A percentile compares a stretch with the other conserved stretches of the same genome.
Evolutionary conservation across 2,329 filamentous ascomycete species (phyloP).

Genomic region (Talaromyces funiculosus): DNA sequence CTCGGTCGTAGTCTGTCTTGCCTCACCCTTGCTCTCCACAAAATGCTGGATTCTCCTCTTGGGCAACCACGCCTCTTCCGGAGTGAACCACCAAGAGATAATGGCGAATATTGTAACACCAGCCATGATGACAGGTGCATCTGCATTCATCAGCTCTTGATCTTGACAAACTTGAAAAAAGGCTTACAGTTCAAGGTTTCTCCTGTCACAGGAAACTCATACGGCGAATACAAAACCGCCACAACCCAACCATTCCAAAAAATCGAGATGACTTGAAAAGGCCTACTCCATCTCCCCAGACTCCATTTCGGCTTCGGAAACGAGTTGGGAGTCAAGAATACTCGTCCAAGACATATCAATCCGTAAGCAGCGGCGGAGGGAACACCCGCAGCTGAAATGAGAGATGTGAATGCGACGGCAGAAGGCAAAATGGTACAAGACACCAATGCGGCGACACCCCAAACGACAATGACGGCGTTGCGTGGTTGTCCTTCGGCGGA

Average conservation of each 20-base stretch:
- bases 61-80: conserved; percentile 44
- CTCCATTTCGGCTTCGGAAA: conserved; percentile 47
- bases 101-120: conserved; percentile 46
- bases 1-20: conserved; percentile 8
- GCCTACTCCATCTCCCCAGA: conserved; percentile 41
- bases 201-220: conserved; percentile 41
- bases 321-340: conserved; percentile 44
- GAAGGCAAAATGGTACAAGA: conserved; percentile 57
- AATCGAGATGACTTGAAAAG: conserved; percentile 45
- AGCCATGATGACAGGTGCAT: conserved; percentile 49
- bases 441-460: conserved; percentile 49
- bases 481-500: conserved; percentile 51
- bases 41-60: conserved; percentile 41
- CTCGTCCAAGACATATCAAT: conserved; percentile 46
- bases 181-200: conserved; percentile 42
- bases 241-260: conserved; percentile 50
- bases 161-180: too few species aligned
- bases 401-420: conserved; percentile 48
- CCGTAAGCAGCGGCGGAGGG: conserved; percentile 50
- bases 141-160: conserved; percentile 19
- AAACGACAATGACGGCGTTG: conserved; percentile 57
- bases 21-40: conserved; percentile 33
- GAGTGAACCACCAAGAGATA: conserved; percentile 46
- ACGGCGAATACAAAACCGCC: conserved; percentile 45
- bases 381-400: conserved; percentile 50